These are phyloP conservation scores for Omphalea diandra DNA, from an alignment of 441 rosid genomes.

Conservation along the genomic window DNA sequence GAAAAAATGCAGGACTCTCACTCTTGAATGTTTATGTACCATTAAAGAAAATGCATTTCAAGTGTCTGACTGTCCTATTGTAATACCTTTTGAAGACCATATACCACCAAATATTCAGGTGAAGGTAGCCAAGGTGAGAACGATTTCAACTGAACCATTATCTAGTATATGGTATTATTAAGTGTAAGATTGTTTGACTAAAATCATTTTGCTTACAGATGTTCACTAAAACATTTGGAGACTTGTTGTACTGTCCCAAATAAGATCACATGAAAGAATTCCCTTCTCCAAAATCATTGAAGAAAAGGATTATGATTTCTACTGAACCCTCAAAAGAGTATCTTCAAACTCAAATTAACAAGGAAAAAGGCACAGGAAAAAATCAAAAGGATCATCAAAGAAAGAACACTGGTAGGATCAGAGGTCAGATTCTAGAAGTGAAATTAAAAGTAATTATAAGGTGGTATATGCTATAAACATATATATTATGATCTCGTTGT, in stretches of 20 bases:
- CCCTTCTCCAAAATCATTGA: slow-evolving; percentile 70
- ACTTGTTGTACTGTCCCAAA: slow-evolving; percentile 37
- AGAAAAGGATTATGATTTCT: slow-evolving; percentile 61
- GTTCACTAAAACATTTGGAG: slow-evolving; percentile 53
- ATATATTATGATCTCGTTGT: not conserved
- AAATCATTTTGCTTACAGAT: slow-evolving; percentile 39
- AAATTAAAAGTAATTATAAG: slow-evolving; percentile 25
- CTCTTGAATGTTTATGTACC: slow-evolving; percentile 54
- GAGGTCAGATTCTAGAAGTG: slow-evolving; percentile 29
- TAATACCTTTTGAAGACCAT: slow-evolving; percentile 86
- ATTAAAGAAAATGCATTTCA: slow-evolving; percentile 65
- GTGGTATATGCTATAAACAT: not conserved
- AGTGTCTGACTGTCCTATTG: slow-evolving; percentile 73
- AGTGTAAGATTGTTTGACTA: not conserved
- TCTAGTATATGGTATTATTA: not conserved
- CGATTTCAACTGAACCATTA: not conserved
- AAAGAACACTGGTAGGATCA: slow-evolving; percentile 21
- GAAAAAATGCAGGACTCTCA: slow-evolving; percentile 50
- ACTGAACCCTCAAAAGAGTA: slow-evolving; percentile 86
- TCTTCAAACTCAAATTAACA: slow-evolving; percentile 37
- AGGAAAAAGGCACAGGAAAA: slow-evolving; percentile 16
- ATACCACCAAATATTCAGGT: slow-evolving; percentile 54
- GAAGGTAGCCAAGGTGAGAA: slow-evolving; percentile 60
- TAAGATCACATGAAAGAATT: slow-evolving; percentile 38
- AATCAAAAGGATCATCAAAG: slow-evolving; percentile 11